Conservation (phyloP, 305 asterid genomes). For the Fraxinus paxiana region DNA sequence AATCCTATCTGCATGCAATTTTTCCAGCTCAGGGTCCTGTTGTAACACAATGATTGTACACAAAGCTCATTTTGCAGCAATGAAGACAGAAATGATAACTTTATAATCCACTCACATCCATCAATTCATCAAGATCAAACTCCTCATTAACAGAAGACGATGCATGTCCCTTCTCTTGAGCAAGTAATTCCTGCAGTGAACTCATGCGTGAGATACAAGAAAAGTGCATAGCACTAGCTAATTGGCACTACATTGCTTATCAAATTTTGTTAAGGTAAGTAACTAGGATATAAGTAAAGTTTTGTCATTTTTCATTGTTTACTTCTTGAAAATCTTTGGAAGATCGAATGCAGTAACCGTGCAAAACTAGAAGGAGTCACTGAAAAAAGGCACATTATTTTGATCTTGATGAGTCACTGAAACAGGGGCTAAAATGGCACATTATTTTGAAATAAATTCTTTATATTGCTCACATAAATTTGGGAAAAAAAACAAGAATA, state of each 20-base stretch:
- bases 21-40: slow-evolving; percentile 97
- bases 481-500: background rate
- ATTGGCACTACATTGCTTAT: background rate
- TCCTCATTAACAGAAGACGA: slow-evolving; percentile 58
- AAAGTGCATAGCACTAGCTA: background rate
- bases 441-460: background rate
- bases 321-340: background rate
- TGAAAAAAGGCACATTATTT: background rate
- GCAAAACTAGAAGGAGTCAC: background rate
- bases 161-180: slow-evolving; percentile 57
- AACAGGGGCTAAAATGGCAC: background rate
- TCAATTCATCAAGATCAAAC: slow-evolving; percentile 85
- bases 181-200: slow-evolving; percentile 55
- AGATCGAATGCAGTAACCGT: background rate
- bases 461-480: background rate
- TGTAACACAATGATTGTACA: slow-evolving; percentile 14
- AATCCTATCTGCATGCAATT: slow-evolving; percentile 92
- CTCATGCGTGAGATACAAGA: slow-evolving; percentile 13
- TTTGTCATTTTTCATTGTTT: background rate
- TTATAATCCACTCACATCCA: slow-evolving; percentile 67
- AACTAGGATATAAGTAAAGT: slow-evolving; percentile 1
- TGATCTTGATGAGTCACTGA: background rate
- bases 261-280: background rate
- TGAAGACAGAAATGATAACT: slow-evolving; percentile 17
- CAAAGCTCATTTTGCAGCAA: background rate